Evolutionary conservation across 495 filamentous ascomycete species (phyloP).

Genomic region (Parathielavia hyrcaniae): DNA sequence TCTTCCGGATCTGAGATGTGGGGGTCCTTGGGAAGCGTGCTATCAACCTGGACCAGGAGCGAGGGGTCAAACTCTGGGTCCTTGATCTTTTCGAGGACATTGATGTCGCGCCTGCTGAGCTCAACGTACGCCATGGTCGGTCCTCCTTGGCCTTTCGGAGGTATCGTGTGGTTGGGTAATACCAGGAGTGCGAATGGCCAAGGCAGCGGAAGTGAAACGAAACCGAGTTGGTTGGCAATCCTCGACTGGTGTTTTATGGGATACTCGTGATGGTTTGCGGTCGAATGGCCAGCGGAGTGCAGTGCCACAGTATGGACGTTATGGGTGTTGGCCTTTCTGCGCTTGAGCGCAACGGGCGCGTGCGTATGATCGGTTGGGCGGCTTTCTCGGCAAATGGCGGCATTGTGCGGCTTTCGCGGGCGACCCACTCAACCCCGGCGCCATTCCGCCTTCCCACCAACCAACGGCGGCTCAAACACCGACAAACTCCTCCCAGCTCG

Average conservation of each 20-base stretch:
- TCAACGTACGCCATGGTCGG: conserved; percentile 42
- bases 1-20: conserved; percentile 38
- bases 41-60: conserved; percentile 48
- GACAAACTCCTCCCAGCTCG: conserved; percentile 12
- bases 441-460: conserved; percentile 29
- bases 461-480: conserved; percentile 5
- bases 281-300: too few relatives aligned
- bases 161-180: background rate
- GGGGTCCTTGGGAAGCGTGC: conserved; percentile 56
- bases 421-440: conserved; percentile 21
- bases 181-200: too few relatives aligned
- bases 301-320: too few relatives aligned
- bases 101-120: conserved; percentile 63
- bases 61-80: conserved; percentile 66
- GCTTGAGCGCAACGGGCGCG: too few relatives aligned
- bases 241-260: background rate
- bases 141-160: background rate
- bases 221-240: background rate
- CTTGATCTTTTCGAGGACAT: conserved; percentile 70
- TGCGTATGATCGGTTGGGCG: background rate
- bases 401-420: conserved; percentile 29
- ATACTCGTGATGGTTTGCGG: too few relatives aligned
- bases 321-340: too few relatives aligned
- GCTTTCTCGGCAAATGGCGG: conserved; percentile 28
- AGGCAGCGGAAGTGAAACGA: background rate